Base-by-base conservation (phyloP, 2,329 filamentous ascomycete species). In the Ascocoryne sarcoides region DNA sequence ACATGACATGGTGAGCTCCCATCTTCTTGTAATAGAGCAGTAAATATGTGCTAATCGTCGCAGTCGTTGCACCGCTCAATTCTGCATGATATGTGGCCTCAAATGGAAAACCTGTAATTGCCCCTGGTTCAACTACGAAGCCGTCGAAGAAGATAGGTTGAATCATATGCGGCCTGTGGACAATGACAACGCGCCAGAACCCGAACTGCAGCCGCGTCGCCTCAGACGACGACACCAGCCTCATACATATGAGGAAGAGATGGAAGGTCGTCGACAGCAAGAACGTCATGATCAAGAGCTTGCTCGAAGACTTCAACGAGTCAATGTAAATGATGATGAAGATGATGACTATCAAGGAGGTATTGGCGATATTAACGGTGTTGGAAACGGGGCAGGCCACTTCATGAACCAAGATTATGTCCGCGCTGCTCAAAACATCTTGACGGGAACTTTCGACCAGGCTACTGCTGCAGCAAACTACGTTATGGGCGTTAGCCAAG, bases 101-200 rank as follows among this genome's bases (percentile, higher is more conserved):
- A 83, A 83, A 52, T 93, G 87, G 86, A 90, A 86, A 63, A 79
- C 71, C 1, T 94, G 87, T 56, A 77, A 84, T 39, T 94, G 87
- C 50, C 81, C 84, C 0, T 85, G 79, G 77, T 88, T 89, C 66
- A 84, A 79, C 57, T 75, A 79, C 52, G 70, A 76, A 18, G 52
- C 57, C 3, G 58, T 65, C 4, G 75, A 78, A 37, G 65, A 64
- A 10, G 77, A 82, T 48, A 66, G 66, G 3, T 58, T 75, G 8
- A 65, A 70, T 10, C 68, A 75, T 43, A 69, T 76, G 64, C 63
- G 68, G 30, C 60, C 72, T 4, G 31, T 39, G 3, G 39, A 37
- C 3, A 21, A 21, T 1, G 40, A 38, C 15, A 37, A 45, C 16
- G 23, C 3, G 14, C 61, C 59, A n/a, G 61, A 63, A 34, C 56